Evolutionary conservation across 2,329 filamentous ascomycete genomes (phyloP), one percentile per base, ranked within the genome.

Genomic region (Colletotrichum spaethianum): DNA sequence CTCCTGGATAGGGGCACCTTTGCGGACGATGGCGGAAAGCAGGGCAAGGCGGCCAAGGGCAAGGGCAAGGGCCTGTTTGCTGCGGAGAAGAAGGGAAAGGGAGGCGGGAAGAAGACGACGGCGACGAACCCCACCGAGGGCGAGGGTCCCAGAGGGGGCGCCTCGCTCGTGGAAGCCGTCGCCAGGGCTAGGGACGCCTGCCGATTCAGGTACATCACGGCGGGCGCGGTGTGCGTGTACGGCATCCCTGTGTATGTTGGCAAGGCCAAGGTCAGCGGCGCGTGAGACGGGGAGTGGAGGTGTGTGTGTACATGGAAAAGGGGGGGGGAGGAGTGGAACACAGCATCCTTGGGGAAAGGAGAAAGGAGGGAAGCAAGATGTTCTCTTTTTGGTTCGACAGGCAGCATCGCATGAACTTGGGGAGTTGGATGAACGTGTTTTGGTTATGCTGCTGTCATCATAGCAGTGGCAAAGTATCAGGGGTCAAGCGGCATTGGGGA

Each of bases 201-300:
- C 83, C 91, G 94, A 76, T 90, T 99, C 83, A 90, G 90, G 80
- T 98, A 98, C 84, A 85, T 99, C 76, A 99, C 98, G 77, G 96
- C 95, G 0, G 96, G 96, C 14, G 95, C 96, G 46, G 94, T 96
- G 31, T 95, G 96, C 75, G 92, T 98, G 64, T 99, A 98, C 84
- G 96, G 96, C 20, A 93, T 99, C 79, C 96, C 96, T 38, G 94
- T 98, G 74, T 98, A 95, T 83, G 86, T 98, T 75, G 83, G 82
- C 59, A 78, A 78, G 72, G 78, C 74, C 64, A 57, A 72, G 57
- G 57, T n/a, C 69, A 44, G 57, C 2, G 42, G 26, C 42, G 56
- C 50, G 11, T 68, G 40, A 68, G 7, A 8, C 14, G 50, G 31
- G 4, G 6, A n/a, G n/a, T n/a, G n/a, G 40, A 16, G n/a, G 31